phyloP scores from a whole-genome alignment of 306 rosid species.

The Vicia sativa region DNA sequence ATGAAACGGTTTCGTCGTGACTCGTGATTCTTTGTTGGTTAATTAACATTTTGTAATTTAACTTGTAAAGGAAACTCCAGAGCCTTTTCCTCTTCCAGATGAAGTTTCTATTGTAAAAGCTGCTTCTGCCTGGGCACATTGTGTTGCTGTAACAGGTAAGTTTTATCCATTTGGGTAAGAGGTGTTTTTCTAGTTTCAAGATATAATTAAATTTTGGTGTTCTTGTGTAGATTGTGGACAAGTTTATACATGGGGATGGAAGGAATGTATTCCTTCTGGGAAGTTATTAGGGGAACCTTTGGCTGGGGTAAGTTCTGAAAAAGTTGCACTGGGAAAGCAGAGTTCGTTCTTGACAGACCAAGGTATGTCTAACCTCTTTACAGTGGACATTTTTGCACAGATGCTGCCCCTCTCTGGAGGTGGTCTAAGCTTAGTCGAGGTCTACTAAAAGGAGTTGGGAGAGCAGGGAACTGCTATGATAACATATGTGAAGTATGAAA shows the following conservation, averaged over 20 bases:
- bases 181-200: slow-evolving; percentile 22
- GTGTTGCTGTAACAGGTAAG: slow-evolving; percentile 82
- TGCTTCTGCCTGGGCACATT: slow-evolving; percentile 97
- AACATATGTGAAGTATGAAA: slow-evolving; percentile 34
- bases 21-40: slow-evolving; percentile 26
- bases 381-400: slow-evolving; percentile 28
- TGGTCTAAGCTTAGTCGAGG: slow-evolving; percentile 31
- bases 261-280: slow-evolving; percentile 96
- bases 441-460: slow-evolving; percentile 26
- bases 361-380: slow-evolving; percentile 57
- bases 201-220: slow-evolving; percentile 15
- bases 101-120: slow-evolving; percentile 71
- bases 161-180: background rate
- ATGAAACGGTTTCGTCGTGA: background rate
- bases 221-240: slow-evolving; percentile 64
- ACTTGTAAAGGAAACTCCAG: slow-evolving; percentile 79
- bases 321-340: slow-evolving; percentile 63
- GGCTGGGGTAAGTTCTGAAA: slow-evolving; percentile 55
- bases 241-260: slow-evolving; percentile 99
- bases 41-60: slow-evolving; percentile 40
- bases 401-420: slow-evolving; percentile 33
- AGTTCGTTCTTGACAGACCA: slow-evolving; percentile 61
- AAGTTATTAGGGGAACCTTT: slow-evolving; percentile 66
- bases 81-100: slow-evolving; percentile 85
- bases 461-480: slow-evolving; percentile 16